A percentile compares a stretch with the other conserved stretches of the same genome.
Evolutionary conservation across 305 asterid genomes (phyloP).

Genomic region (Vinca major): DNA sequence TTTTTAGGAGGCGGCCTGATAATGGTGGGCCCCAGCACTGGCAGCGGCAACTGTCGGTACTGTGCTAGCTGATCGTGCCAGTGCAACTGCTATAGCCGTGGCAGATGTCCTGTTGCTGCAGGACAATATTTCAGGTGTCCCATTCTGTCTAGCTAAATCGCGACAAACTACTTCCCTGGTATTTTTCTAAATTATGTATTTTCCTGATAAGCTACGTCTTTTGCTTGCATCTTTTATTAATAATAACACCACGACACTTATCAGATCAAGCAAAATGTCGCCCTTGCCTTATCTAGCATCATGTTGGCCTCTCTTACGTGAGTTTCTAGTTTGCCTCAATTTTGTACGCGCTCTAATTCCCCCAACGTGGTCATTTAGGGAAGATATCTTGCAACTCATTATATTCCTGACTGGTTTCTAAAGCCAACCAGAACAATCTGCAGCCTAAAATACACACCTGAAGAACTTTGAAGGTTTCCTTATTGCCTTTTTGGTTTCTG

Average conservation of each 20-base stretch:
- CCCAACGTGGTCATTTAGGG: slow-evolving; percentile 76
- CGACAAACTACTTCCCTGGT: slow-evolving; percentile 88
- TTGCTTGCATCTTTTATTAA: not conserved
- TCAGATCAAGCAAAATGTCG: slow-evolving; percentile 90
- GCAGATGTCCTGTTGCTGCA: slow-evolving; percentile 92
- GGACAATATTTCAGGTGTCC: slow-evolving; percentile 85
- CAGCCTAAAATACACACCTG: slow-evolving; percentile 20
- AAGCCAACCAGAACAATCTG: slow-evolving; percentile 28
- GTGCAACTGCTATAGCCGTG: slow-evolving; percentile 94
- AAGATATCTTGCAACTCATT: slow-evolving; percentile 34
- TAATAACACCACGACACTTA: slow-evolving; percentile 10
- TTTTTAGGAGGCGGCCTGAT: slow-evolving; percentile 73
- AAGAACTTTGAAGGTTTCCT: no score
- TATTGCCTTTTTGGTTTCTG: no score
- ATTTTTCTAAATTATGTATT: slow-evolving; percentile 13
- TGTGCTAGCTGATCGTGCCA: slow-evolving; percentile 92
- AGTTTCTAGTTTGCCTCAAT: slow-evolving; percentile 79
- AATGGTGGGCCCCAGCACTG: slow-evolving; percentile 99
- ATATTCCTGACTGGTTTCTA: slow-evolving; percentile 10
- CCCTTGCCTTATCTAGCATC: slow-evolving; percentile 85
- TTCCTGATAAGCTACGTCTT: not conserved
- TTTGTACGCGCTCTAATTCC: slow-evolving; percentile 75
- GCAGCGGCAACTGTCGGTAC: slow-evolving; percentile 96
- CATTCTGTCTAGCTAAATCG: slow-evolving; percentile 82
- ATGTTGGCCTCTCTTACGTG: slow-evolving; percentile 90